Base-by-base conservation (phyloP, 768 basidiomycete genomes). In the Tulasnella sp. region DNA sequence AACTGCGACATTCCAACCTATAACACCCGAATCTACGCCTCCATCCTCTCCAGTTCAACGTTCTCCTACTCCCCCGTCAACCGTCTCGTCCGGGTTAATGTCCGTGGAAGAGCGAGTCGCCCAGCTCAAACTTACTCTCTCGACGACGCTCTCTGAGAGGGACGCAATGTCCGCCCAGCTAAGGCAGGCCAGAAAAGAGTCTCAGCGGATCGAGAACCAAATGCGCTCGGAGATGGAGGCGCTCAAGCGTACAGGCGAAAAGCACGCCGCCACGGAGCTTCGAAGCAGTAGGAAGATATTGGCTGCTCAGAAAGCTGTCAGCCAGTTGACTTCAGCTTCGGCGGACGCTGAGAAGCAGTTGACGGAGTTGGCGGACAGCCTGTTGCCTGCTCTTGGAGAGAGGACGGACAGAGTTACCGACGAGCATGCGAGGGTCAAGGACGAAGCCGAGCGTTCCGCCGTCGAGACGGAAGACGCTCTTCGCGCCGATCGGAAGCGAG, bases 291-390 rank as follows among this genome's bases (percentile, higher is more conserved):
- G 96, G 78, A 95, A 94, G 76, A 87, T 90, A 11, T 84, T 94
- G 12, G 92, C 95, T 0, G 81, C 96, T 42, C 94, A 95, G 78
- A 94, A 96, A 77, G 90, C 93, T 2, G 88, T 90, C 14, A 94
- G 91, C 77, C 88, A 92, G 69, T 88, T 91, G 11, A 87, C 86
- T 75, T 84, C 86, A 6, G 84, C 82, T 0, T 83, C 86, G 9
- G 82, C 80, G 26, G 81, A 84, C 16, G 75, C 86, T 70, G 79
- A 88, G 78, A 75, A 80, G 75, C 78, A 79, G 71, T 78, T 81
- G 0, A 76, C 79, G 36, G 75, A 74, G 16, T 72, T 67, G 5
- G 69, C 72, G 12, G 74, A 17, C 5, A 35, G 65, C 19, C 36
- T 74, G 19, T 26, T 52, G 5, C 74, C 74, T 5, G 6, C 32